phyloP scores from a whole-genome alignment of 2,329 filamentous ascomycete genomes.

The Drechslerella coelobrocha region DNA sequence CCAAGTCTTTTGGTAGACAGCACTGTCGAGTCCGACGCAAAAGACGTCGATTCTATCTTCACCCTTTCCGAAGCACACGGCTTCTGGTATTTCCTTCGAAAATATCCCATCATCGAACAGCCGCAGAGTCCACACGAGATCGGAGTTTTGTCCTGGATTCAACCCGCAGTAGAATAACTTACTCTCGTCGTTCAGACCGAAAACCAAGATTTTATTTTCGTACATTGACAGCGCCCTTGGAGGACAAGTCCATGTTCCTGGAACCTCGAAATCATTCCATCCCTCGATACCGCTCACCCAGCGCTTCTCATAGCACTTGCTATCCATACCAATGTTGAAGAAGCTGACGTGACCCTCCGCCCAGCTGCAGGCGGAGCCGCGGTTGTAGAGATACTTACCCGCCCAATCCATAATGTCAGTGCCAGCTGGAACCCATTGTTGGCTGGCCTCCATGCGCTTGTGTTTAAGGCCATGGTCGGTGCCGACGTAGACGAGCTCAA shows the following conservation, averaged over 20 bases:
- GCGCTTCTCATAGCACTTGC: conserved; percentile 25
- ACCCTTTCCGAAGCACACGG: conserved; percentile 2
- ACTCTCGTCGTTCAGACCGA: conserved; percentile 15
- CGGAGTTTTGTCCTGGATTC: background rate
- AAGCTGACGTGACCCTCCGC: conserved; percentile 10
- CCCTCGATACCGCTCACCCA: conserved; percentile 4
- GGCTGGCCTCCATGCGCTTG: conserved; percentile 8
- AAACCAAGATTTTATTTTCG: background rate
- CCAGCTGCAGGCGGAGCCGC: conserved; percentile 17
- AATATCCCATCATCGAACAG: background rate
- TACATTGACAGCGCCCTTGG: conserved; percentile 5
- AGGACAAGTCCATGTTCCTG: conserved; percentile 12
- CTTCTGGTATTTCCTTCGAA: conserved; percentile 10
- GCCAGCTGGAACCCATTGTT: conserved; percentile 7
- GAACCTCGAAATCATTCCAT: conserved; percentile 8
- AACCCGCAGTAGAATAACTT: conserved; percentile 5
- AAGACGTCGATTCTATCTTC: conserved; percentile 19
- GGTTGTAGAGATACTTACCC: conserved; percentile 19
- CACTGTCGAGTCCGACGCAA: conserved; percentile 15
- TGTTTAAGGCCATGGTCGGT: conserved; percentile 15
- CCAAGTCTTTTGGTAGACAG: conserved; percentile 20
- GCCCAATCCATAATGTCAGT: conserved; percentile 8
- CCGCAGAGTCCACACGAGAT: too few species aligned
- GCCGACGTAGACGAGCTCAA: conserved; percentile 20
- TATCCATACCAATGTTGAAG: conserved; percentile 19